phyloP scores from a whole-genome alignment of 495 filamentous ascomycete species.

The Penicillium tannophilum region DNA sequence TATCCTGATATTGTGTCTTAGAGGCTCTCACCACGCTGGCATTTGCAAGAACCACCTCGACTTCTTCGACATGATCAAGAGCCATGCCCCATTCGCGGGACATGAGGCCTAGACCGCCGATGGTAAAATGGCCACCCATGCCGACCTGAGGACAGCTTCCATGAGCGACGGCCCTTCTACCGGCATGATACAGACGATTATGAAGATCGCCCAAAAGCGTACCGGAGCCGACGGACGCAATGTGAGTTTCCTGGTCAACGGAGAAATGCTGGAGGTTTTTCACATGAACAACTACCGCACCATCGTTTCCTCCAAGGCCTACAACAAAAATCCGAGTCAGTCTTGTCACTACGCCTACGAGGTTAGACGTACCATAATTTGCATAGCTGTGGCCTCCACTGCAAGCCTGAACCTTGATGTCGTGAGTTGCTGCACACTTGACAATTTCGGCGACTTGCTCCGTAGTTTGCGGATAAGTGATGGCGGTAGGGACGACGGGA shows the following conservation, averaged over 20 bases:
- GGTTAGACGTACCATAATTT: slow-evolving; percentile 42
- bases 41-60: slow-evolving; percentile 65
- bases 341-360: not conserved
- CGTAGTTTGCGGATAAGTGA: slow-evolving; percentile 60
- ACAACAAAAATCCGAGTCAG: not conserved
- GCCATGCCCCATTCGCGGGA: slow-evolving; percentile 66
- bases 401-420: slow-evolving; percentile 65
- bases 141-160: slow-evolving; percentile 67
- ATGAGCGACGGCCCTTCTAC: slow-evolving; percentile 66
- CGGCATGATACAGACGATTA: slow-evolving; percentile 56
- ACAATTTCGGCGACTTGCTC: slow-evolving; percentile 61
- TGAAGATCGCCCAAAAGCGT: slow-evolving; percentile 63
- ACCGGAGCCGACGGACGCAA: slow-evolving; percentile 69
- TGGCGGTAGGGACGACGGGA: slow-evolving; percentile 59
- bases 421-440: slow-evolving; percentile 55
- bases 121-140: slow-evolving; percentile 71
- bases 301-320: slow-evolving; percentile 50
- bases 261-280: slow-evolving; percentile 51
- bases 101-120: slow-evolving; percentile 66
- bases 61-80: slow-evolving; percentile 61
- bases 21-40: slow-evolving; percentile 47
- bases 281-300: slow-evolving; percentile 48
- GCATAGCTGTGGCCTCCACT: slow-evolving; percentile 77
- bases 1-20: slow-evolving; percentile 38
- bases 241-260: slow-evolving; percentile 52